phyloP scores from a whole-genome alignment of 371 early-diverging fungal genomes.

The Zopfochytrium polystomum region DNA sequence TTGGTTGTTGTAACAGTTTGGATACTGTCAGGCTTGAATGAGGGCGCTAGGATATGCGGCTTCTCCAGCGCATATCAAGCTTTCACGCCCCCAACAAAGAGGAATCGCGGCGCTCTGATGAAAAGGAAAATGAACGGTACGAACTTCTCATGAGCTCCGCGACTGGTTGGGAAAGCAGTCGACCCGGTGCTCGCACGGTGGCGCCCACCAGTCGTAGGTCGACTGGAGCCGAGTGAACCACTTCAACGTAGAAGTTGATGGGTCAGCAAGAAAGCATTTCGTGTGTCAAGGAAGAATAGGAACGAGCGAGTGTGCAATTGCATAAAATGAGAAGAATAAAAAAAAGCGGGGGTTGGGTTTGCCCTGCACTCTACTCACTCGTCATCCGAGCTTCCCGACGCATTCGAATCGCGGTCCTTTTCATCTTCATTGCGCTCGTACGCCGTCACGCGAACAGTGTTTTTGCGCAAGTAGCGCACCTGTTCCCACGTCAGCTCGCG shows the following conservation, averaged over 20 bases:
- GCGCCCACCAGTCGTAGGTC: too few species aligned
- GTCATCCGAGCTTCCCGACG: slow-evolving; percentile 38
- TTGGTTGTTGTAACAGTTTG: not conserved
- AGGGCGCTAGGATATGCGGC: not conserved
- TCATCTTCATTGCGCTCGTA: slow-evolving; percentile 9
- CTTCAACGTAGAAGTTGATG: slow-evolving; percentile 8
- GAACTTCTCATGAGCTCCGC: too few species aligned
- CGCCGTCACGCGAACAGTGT: slow-evolving; percentile 43
- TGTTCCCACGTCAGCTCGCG: slow-evolving; percentile 54
- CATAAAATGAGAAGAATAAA: not conserved
- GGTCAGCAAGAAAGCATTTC: too few species aligned
- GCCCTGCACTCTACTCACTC: slow-evolving; percentile 18
- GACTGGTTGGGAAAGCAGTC: too few species aligned
- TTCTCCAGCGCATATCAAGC: slow-evolving; percentile 10
- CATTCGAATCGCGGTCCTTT: slow-evolving; percentile 31
- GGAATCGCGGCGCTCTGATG: not conserved
- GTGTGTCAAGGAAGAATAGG: not conserved
- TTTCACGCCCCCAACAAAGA: not conserved
- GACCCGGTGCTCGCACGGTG: too few species aligned
- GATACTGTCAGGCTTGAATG: not conserved
- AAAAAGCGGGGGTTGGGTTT: too few species aligned
- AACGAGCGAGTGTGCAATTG: not conserved
- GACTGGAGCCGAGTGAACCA: slow-evolving; percentile 3
- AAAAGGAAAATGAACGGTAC: too few species aligned
- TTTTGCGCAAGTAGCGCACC: slow-evolving; percentile 49